Conservation (phyloP, 2,329 filamentous ascomycete species). For the Xylariaceae sp. region DNA sequence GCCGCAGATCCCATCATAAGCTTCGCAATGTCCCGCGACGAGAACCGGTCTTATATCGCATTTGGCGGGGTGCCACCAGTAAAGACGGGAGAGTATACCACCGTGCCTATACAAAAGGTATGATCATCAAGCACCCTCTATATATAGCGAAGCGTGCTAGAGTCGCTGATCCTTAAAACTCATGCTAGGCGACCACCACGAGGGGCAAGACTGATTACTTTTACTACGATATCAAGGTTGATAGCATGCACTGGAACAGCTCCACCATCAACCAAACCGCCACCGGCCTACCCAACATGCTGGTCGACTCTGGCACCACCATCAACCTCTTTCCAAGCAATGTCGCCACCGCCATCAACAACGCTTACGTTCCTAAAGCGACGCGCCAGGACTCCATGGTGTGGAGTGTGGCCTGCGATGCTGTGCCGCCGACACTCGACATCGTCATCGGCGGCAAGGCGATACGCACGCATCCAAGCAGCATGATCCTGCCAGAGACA, state of each 20-base stretch:
- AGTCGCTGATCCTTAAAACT: neutral
- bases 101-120: constrained; percentile 15
- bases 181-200: constrained; percentile 1
- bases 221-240: constrained; percentile 24
- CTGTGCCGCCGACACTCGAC: constrained; percentile 23
- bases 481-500: constrained; percentile 28
- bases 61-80: constrained; percentile 30
- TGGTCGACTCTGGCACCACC: constrained; percentile 31
- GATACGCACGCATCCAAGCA: constrained; percentile 26
- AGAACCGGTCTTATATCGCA: constrained; percentile 26
- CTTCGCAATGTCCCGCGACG: constrained; percentile 29
- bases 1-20: constrained; percentile 23
- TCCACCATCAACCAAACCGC: constrained; percentile 17
- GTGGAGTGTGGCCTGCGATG: constrained; percentile 25
- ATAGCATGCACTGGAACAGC: constrained; percentile 14
- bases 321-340: constrained; percentile 27
- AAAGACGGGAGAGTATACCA: constrained; percentile 22
- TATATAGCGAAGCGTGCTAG: neutral
- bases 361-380: constrained; percentile 22
- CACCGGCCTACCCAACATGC: constrained; percentile 17
- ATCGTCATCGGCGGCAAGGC: constrained; percentile 25
- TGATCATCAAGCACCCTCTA: constrained; percentile 1
- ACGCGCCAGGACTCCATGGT: constrained; percentile 14
- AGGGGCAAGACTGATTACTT: constrained; percentile 22
- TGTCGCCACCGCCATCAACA: constrained; percentile 26